phyloP scores from a whole-genome alignment of 495 filamentous ascomycete species.

The Patellaria atrata region DNA sequence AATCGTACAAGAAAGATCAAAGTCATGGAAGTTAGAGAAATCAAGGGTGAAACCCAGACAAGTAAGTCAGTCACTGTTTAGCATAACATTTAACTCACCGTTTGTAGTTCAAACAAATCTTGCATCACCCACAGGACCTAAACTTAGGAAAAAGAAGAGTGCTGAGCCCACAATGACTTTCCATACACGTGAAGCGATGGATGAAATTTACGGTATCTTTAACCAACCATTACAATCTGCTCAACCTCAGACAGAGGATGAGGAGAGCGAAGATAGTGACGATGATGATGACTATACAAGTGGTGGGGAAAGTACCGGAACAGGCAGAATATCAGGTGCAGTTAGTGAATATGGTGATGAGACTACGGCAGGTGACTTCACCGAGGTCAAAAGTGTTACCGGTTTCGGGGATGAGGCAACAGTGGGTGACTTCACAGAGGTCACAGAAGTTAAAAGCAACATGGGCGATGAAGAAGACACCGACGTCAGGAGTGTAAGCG shows the following conservation, averaged over 20 bases:
- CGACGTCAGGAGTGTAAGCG: constrained; percentile 48
- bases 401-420: constrained; percentile 31
- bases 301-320: constrained; percentile 68
- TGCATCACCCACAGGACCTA: constrained; percentile 67
- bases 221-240: constrained; percentile 83
- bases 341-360: constrained; percentile 49
- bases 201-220: constrained; percentile 95
- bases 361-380: constrained; percentile 38
- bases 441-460: constrained; percentile 24
- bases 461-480: constrained; percentile 29
- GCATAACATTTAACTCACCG: constrained; percentile 5
- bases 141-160: constrained; percentile 58
- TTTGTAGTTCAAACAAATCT: constrained; percentile 75
- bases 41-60: constrained; percentile 56
- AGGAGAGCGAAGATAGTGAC: constrained; percentile 37
- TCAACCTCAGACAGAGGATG: constrained; percentile 31
- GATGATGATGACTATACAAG: constrained; percentile 66
- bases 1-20: constrained; percentile 50
- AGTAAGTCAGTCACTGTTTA: constrained; percentile 35
- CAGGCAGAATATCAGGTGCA: constrained; percentile 46
- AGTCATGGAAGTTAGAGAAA: constrained; percentile 51
- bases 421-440: constrained; percentile 31
- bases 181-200: constrained; percentile 84
- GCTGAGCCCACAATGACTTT: constrained; percentile 91
- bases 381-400: constrained; percentile 26